Evolutionary conservation across 164 flowering plant genomes (phyloP).

Genomic region (Aristolochia fimbriata): DNA sequence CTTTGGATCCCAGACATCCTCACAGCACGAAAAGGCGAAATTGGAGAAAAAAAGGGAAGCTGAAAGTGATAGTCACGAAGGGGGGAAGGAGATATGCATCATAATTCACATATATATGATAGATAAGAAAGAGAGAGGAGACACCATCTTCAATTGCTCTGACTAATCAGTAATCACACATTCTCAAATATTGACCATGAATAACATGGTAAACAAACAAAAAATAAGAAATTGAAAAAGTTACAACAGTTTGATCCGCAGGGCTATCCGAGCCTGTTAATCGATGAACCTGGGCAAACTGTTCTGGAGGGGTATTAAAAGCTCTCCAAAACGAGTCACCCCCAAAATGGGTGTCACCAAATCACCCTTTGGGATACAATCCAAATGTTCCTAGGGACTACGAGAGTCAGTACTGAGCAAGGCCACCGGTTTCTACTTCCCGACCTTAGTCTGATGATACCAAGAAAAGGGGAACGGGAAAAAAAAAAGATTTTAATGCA

Average conservation of each 20-base stretch:
- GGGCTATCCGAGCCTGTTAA: conserved; percentile 9
- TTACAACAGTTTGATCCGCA: background rate
- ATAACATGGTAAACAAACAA: background rate
- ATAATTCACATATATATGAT: background rate
- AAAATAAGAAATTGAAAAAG: background rate
- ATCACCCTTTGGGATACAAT: background rate
- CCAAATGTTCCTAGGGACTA: background rate
- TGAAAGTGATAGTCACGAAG: conserved; percentile 1
- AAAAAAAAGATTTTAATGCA: background rate
- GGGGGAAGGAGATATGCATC: background rate
- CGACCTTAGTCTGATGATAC: conserved; percentile 2
- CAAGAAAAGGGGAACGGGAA: background rate
- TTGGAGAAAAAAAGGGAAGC: background rate
- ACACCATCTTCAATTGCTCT: conserved; percentile 4
- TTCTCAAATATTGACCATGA: conserved; percentile 3
- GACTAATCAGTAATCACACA: conserved; percentile 6
- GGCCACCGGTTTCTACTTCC: too few relatives aligned
- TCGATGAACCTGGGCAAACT: conserved; percentile 7
- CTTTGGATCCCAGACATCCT: conserved; percentile 7
- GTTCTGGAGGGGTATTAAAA: conserved; percentile 30
- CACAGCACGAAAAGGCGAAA: background rate
- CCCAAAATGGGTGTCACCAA: conserved; percentile 21
- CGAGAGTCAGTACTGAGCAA: background rate
- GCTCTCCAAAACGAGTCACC: conserved; percentile 19
- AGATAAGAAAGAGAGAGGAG: conserved; percentile 1